Evolutionary conservation across 2,329 filamentous ascomycete genomes (phyloP), one percentile per base, ranked within the genome.

Genomic region (Botrytis sinoallii): DNA sequence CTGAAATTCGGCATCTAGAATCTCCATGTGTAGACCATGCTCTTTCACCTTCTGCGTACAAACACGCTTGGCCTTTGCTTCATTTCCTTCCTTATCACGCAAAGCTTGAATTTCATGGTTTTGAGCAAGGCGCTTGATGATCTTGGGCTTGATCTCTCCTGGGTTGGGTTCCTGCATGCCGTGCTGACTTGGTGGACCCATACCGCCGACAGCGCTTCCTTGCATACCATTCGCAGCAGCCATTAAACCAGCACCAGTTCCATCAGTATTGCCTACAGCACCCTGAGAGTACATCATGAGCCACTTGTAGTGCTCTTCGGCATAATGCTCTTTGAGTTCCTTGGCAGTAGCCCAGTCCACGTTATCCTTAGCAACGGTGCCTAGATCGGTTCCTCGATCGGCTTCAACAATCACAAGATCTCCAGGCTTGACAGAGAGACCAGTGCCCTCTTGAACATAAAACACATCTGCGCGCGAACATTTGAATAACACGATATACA

Each of bases 371-470:
- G 93, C 92, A 42, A 99, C 95, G 40, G 95, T 97, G 63, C 96
- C 97, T 52, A 99, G 88, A 81, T 99, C 97, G 35, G 94, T 97
- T 64, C 96, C 96, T 76, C 96, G 93, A 82, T 99, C 97, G 38
- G 96, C 96, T 83, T 99, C 96, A 29, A 98, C 95, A 77, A 99
- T 98, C 75, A 99, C 97, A 70, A 98, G 86, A 81, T 99, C 96
- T 46, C 96, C 96, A 29, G 92, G 91, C 79, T 95, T 96, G 71
- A 98, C 92, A 32, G 93, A 92, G 46, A 99, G 87, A 4, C 96
- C 96, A 9, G 95, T 98, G 75, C 95, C 95, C 82, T 98, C 95
- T 82, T 97, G 95, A 48, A 98, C 94, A 83, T 97, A 98, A 82
- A 98, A 99, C 16, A 98, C 93, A 80, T 98, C 96, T 55, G 95